A percentile compares a stretch with the other conserved stretches of the same genome.
phyloP scores from a whole-genome alignment of 495 filamentous ascomycete genomes.

The Talaromyces nanjingensis region DNA sequence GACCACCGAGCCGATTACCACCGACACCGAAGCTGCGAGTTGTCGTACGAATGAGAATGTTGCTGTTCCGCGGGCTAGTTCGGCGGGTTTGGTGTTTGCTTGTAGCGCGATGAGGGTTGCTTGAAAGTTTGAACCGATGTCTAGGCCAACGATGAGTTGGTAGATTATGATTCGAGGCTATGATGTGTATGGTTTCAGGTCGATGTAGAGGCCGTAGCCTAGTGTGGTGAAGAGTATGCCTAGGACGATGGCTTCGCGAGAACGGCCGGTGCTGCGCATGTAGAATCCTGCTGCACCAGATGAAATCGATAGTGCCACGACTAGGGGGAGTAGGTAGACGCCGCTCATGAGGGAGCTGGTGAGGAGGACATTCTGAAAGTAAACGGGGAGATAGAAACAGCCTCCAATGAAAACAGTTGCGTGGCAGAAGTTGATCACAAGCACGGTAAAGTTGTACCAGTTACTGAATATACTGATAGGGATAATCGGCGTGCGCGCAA shows the following conservation, averaged over 20 bases:
- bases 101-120: constrained; percentile 53
- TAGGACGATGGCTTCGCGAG: constrained; percentile 40
- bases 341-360: constrained; percentile 67
- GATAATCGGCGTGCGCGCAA: constrained; percentile 72
- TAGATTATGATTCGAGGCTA: constrained; percentile 47
- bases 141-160: constrained; percentile 46
- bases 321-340: constrained; percentile 74
- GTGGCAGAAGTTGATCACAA: constrained; percentile 55
- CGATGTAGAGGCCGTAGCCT: constrained; percentile 47
- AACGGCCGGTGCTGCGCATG: constrained; percentile 63
- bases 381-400: constrained; percentile 71
- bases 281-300: constrained; percentile 57
- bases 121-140: constrained; percentile 51
- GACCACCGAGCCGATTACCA: constrained; percentile 50
- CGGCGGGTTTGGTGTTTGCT: constrained; percentile 38
- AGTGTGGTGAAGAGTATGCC: constrained; percentile 46
- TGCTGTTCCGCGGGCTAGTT: constrained; percentile 46
- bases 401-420: constrained; percentile 67
- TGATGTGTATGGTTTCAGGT: constrained; percentile 37
- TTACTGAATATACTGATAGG: constrained; percentile 61
- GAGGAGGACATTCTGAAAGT: constrained; percentile 70
- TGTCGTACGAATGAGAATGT: constrained; percentile 47
- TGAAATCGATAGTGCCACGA: constrained; percentile 57
- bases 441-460: constrained; percentile 49
- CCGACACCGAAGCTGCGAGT: constrained; percentile 41